Conservation (phyloP, 176 grass and related monocot genomes). For the Tillandsia leiboldiana region DNA sequence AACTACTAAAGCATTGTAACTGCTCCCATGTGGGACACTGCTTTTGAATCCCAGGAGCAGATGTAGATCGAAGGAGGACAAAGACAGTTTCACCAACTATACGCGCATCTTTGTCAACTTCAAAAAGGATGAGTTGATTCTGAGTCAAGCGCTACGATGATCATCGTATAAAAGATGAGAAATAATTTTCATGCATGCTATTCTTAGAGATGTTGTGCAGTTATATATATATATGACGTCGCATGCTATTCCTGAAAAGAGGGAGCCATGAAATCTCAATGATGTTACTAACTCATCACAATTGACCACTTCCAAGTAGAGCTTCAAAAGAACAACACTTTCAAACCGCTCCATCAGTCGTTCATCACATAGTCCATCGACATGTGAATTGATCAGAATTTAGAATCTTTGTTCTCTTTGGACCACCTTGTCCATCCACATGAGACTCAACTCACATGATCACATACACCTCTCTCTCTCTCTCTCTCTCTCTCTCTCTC, state of each 20-base stretch:
- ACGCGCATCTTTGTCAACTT: constrained; percentile 1
- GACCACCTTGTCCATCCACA: neutral
- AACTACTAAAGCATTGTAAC: too few relatives aligned
- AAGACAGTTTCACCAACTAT: constrained; percentile 3
- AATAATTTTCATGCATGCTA: neutral
- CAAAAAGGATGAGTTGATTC: neutral
- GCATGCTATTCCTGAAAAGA: neutral
- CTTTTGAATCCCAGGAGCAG: too few relatives aligned
- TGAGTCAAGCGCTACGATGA: neutral
- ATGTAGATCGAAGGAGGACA: neutral
- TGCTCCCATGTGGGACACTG: too few relatives aligned
- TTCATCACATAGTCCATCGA: too few relatives aligned
- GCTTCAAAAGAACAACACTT: neutral
- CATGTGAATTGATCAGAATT: too few relatives aligned
- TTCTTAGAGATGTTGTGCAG: neutral
- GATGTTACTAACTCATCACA: neutral
- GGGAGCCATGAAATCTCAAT: neutral
- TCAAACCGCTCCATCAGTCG: neutral
- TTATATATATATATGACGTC: neutral
- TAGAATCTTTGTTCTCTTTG: neutral
- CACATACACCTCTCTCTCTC: neutral
- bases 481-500: neutral
- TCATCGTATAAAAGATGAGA: neutral
- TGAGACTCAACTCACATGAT: neutral
- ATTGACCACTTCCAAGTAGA: neutral